A percentile compares a stretch with the other conserved stretches of the same genome.
Evolutionary conservation across 805 yeast species (phyloP).

Genomic region (Cyberlindnera japonica): DNA sequence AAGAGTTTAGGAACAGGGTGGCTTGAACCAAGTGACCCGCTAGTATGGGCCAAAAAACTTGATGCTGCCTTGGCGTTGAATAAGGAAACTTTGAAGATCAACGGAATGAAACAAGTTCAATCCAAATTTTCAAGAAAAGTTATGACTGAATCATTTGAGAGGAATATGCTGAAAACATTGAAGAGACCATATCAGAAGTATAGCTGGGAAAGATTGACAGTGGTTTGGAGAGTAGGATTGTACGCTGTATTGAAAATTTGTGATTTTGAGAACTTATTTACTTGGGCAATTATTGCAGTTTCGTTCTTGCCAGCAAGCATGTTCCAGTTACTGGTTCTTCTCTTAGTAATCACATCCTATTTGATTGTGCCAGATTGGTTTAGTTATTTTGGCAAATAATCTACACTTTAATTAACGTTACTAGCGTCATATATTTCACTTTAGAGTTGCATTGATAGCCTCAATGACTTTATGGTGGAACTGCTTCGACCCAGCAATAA

Average conservation of each 20-base stretch:
- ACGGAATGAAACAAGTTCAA: constrained; percentile 31
- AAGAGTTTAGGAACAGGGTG: constrained; percentile 62
- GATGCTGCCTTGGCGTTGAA: constrained; percentile 33
- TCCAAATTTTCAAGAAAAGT: constrained; percentile 35
- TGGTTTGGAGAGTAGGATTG: constrained; percentile 23
- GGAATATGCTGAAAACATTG: constrained; percentile 30
- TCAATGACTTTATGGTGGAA: constrained; percentile 30
- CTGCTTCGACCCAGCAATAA: constrained; percentile 66
- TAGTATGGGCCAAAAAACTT: constrained; percentile 54
- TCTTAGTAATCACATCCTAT: constrained; percentile 10
- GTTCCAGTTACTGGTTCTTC: constrained; percentile 15
- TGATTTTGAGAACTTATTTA: constrained; percentile 11
- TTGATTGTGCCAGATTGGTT: constrained; percentile 16
- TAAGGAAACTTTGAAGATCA: constrained; percentile 16
- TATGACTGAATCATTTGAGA: constrained; percentile 37
- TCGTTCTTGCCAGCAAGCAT: constrained; percentile 22
- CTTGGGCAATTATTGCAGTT: constrained; percentile 14
- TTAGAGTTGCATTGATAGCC: constrained; percentile 22
- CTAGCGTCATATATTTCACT: neutral
- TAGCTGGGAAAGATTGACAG: constrained; percentile 30
- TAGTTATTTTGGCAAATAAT: neutral
- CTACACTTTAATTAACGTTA: too few species aligned
- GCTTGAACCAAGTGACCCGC: constrained; percentile 44
- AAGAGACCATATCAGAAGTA: constrained; percentile 24
- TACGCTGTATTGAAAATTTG: constrained; percentile 12